Percentiles rank a stretch among this genome's conserved stretches.
These are phyloP conservation scores for Saturnispora serradocipensis DNA, from an alignment of 805 yeast genomes.

Conservation along the genomic window DNA sequence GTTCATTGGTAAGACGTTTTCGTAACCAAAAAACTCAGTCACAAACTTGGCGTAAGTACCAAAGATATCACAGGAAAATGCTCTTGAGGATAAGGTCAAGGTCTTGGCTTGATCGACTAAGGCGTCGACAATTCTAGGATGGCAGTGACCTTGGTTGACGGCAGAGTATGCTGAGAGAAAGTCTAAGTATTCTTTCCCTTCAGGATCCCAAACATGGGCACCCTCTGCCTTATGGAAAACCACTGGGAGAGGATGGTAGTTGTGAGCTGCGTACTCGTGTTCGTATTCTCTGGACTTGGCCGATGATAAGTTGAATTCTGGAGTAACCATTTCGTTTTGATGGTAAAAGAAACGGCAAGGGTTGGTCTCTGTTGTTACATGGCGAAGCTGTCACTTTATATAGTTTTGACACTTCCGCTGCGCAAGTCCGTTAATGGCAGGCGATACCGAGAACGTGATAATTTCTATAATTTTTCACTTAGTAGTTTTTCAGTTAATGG, in stretches of 20 bases:
- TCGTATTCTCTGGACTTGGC: conserved; percentile 60
- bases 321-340: conserved; percentile 10
- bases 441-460: neutral
- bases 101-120: conserved; percentile 77
- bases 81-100: conserved; percentile 83
- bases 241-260: conserved; percentile 94
- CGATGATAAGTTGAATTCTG: conserved; percentile 48
- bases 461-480: neutral
- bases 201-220: conserved; percentile 97
- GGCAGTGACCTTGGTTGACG: conserved; percentile 97
- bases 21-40: conserved; percentile 84
- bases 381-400: neutral
- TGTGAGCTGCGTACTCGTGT: conserved; percentile 82
- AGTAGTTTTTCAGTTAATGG: neutral
- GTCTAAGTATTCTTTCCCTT: conserved; percentile 88
- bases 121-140: conserved; percentile 82
- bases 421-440: conserved; percentile 5
- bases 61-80: conserved; percentile 73
- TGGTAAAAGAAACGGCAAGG: neutral
- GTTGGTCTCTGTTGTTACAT: neutral
- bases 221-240: conserved; percentile 82
- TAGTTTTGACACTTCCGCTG: neutral
- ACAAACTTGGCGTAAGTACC: conserved; percentile 80
- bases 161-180: conserved; percentile 94
- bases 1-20: conserved; percentile 93